Base-by-base conservation (phyloP, 768 basidiomycete genomes). In the Piloderma croceum region DNA sequence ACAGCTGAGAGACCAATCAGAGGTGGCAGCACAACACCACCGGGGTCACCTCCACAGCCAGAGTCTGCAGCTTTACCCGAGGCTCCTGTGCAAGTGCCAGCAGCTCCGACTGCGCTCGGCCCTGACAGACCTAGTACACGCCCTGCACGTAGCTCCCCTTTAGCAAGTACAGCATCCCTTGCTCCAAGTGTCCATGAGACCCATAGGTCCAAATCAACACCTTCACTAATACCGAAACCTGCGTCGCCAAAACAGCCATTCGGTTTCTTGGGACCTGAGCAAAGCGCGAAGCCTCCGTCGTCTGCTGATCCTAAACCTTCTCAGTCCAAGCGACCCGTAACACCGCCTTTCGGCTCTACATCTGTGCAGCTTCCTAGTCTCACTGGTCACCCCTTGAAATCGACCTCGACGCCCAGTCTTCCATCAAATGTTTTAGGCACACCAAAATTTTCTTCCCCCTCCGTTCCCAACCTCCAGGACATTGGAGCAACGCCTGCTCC, bases 111-210 rank as follows among this genome's bases (percentile, higher is more conserved):
- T 17, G 60, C 67, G 3, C 56, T 80, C 23, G 70, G 71, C 18
- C 55, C 73, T 13, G 76, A 78, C 15, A 69, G 82, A 27, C 77
- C 77, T 1, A 79, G 73, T 34, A 72, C 83, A 6, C 74, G 80
- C 6, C 85, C 85, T 0, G 59, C 70, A 3, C 77, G 83, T n/a
- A 89, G 87, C 48, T 88, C 87, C 3, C 87, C 87, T 2, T 64
- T 89, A 36, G 80, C 86, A 4, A 77, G 60, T 42, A 65, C 70
- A 5, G 64, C 77, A 41, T 74, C 67, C 46, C 48, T 19, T 43
- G 64, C 50, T 5, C 62, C 61, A 9, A 29, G n/a, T 17, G 72
- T 73, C 12, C 74, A 74, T 7, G 65, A 24, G 39, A 49, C 41
- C n/a, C 18, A 33, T 23, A 51, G 38, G 15, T 44, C 34, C 20